Evolutionary conservation across 1,139 yeast species (phyloP).

Genomic region (Ashbya aceris): DNA sequence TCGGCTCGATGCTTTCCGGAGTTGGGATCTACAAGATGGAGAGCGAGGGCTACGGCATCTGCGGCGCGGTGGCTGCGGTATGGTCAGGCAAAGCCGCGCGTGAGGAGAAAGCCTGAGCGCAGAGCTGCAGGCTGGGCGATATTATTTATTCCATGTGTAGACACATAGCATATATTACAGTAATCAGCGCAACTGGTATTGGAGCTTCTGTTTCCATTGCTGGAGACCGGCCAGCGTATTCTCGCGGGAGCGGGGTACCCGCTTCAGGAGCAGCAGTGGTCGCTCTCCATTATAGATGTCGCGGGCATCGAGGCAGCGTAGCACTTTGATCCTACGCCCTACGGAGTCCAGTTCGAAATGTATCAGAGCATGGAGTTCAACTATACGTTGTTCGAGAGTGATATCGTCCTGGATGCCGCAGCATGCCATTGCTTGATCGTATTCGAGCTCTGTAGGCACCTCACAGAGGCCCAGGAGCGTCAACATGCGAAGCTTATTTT

Average conservation of each 20-base stretch:
- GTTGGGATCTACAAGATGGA: constrained; percentile 65
- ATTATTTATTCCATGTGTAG: not conserved
- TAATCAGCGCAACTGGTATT: not conserved
- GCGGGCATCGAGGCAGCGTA: constrained; percentile 15
- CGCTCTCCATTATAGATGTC: constrained; percentile 24
- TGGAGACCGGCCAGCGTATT: constrained; percentile 4
- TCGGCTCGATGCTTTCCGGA: constrained; percentile 54
- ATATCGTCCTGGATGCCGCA: constrained; percentile 11
- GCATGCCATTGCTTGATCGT: constrained; percentile 10
- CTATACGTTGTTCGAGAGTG: constrained; percentile 16
- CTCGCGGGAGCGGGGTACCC: constrained; percentile 1
- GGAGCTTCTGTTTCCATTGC: constrained; percentile 7
- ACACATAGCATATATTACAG: not conserved
- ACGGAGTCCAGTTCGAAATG: constrained; percentile 20
- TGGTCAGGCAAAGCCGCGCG: not conserved
- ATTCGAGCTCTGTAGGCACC: constrained; percentile 10
- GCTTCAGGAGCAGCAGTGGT: constrained; percentile 9
- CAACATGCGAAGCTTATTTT: constrained; percentile 17
- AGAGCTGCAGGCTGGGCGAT: not conserved
- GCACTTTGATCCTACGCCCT: constrained; percentile 10
- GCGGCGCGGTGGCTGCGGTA: constrained; percentile 23
- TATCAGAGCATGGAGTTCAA: constrained; percentile 16
- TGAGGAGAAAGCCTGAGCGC: not conserved
- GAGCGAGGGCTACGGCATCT: constrained; percentile 57
- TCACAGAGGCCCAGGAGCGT: constrained; percentile 18